Conservation (phyloP, 768 basidiomycete genomes). For the Pleurotus djamor region DNA sequence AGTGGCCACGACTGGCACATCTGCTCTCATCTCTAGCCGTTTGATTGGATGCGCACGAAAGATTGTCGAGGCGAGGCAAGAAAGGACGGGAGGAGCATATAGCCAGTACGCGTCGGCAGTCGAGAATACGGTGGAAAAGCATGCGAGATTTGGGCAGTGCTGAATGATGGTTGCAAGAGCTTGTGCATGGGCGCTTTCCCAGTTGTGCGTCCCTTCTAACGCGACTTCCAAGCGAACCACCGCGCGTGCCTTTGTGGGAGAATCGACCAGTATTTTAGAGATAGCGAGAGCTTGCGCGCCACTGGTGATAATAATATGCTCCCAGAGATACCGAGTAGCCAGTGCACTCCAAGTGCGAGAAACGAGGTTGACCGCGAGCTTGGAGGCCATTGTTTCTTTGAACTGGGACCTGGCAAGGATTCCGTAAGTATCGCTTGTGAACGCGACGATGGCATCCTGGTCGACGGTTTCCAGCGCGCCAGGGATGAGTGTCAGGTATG, state of each 20-base stretch:
- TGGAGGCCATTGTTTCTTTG: constrained; percentile 14
- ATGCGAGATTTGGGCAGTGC: constrained; percentile 19
- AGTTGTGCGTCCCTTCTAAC: constrained; percentile 17
- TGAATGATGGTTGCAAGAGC: constrained; percentile 18
- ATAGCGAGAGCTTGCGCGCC: constrained; percentile 17
- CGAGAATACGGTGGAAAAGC: constrained; percentile 20
- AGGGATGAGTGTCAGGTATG: constrained; percentile 17
- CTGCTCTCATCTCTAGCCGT: constrained; percentile 18
- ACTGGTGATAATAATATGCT: constrained; percentile 18
- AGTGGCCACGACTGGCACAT: constrained; percentile 8
- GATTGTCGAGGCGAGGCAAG: constrained; percentile 2
- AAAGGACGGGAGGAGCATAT: constrained; percentile 6
- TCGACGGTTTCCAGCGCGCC: constrained; percentile 18
- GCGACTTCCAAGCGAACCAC: constrained; percentile 22
- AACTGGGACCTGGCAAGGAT: constrained; percentile 15
- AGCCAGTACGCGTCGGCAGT: constrained; percentile 11
- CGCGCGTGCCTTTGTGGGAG: constrained; percentile 9
- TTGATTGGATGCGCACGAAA: constrained; percentile 12
- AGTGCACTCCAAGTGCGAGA: constrained; percentile 18
- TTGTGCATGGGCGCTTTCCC: constrained; percentile 14
- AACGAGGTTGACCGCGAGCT: constrained; percentile 18
- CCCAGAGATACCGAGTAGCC: constrained; percentile 12
- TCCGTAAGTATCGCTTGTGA: constrained; percentile 19
- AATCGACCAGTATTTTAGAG: constrained; percentile 9
- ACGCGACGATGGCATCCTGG: constrained; percentile 19